phyloP scores from a whole-genome alignment of 345 rosid genomes.

The Pugionium cornutum region DNA sequence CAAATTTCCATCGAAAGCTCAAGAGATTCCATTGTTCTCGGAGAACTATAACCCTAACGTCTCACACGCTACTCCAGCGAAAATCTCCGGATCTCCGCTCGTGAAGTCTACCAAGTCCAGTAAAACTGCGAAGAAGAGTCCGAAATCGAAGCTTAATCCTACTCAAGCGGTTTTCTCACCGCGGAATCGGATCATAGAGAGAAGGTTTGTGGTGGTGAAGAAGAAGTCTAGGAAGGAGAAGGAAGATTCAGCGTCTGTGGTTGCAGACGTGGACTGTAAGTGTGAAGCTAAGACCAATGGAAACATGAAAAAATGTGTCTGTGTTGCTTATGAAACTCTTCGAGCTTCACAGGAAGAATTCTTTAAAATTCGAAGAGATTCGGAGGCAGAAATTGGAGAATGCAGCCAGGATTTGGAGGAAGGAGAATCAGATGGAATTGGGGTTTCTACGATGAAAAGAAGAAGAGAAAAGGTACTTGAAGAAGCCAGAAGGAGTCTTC shows the following conservation, averaged over 20 bases:
- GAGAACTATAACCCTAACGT: conserved; percentile 90
- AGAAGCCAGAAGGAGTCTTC: conserved; percentile 70
- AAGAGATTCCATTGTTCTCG: conserved; percentile 28
- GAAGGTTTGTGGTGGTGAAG: conserved; percentile 80
- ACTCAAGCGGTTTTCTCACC: conserved; percentile 47
- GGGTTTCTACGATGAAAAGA: conserved; percentile 60
- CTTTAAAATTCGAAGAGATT: conserved; percentile 40
- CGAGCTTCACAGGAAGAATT: conserved; percentile 83
- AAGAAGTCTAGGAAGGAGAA: conserved; percentile 55
- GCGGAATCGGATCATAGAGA: conserved; percentile 59
- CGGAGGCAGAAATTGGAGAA: conserved; percentile 33
- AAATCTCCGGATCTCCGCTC: conserved; percentile 39
- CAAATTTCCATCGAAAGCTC: conserved; percentile 43
- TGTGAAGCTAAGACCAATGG: conserved; percentile 55
- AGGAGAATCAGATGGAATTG: conserved; percentile 35
- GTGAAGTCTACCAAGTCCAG: conserved; percentile 56
- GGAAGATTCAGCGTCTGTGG: conserved; percentile 32
- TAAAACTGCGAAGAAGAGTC: conserved; percentile 40
- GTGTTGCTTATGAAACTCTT: conserved; percentile 70
- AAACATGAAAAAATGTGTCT: conserved; percentile 62
- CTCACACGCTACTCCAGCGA: conserved; percentile 45
- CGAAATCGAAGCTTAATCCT: conserved; percentile 18
- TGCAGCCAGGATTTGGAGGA: conserved; percentile 8
- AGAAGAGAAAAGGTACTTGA: conserved; percentile 74
- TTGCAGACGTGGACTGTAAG: conserved; percentile 49